Conservation (phyloP, 163 green algal genomes). For the Trebouxia gelatinosa region DNA sequence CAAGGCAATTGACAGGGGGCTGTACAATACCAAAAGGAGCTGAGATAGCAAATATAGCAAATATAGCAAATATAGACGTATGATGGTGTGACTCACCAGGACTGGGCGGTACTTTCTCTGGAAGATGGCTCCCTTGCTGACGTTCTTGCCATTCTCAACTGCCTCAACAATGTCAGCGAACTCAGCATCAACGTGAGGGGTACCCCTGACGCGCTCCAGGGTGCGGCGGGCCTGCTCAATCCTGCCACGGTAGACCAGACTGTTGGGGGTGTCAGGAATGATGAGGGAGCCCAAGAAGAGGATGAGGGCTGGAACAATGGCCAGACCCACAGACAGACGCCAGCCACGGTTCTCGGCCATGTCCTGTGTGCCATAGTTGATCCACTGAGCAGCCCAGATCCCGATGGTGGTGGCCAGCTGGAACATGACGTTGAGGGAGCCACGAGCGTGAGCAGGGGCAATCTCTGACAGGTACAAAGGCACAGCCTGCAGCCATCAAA, state of each 20-base stretch:
- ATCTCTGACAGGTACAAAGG: constrained; percentile 60
- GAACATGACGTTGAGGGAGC: constrained; percentile 51
- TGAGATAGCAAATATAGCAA: too few species aligned
- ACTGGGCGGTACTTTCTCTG: neutral
- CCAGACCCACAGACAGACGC: constrained; percentile 47
- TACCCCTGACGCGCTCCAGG: constrained; percentile 1
- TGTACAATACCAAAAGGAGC: too few species aligned
- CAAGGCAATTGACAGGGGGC: too few species aligned
- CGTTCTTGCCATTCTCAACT: neutral
- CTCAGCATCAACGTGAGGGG: constrained; percentile 34
- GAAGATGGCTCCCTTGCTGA: neutral
- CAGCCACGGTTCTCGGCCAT: constrained; percentile 33
- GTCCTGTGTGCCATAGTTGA: constrained; percentile 53
- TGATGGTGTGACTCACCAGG: neutral
- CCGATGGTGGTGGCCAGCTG: constrained; percentile 47
- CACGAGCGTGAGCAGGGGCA: constrained; percentile 37
- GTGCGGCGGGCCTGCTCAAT: constrained; percentile 34
- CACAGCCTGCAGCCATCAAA: too few species aligned
- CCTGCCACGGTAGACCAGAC: constrained; percentile 40
- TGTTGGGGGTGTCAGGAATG: constrained; percentile 46
- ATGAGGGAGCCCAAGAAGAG: constrained; percentile 23
- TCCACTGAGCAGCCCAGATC: constrained; percentile 52
- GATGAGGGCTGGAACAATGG: constrained; percentile 44
- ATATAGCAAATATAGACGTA: too few species aligned
- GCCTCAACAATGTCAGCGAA: constrained; percentile 3